These are phyloP conservation scores for Vaccinium vitisidaea DNA, from an alignment of 148 eudicot species.

Conservation along the genomic window DNA sequence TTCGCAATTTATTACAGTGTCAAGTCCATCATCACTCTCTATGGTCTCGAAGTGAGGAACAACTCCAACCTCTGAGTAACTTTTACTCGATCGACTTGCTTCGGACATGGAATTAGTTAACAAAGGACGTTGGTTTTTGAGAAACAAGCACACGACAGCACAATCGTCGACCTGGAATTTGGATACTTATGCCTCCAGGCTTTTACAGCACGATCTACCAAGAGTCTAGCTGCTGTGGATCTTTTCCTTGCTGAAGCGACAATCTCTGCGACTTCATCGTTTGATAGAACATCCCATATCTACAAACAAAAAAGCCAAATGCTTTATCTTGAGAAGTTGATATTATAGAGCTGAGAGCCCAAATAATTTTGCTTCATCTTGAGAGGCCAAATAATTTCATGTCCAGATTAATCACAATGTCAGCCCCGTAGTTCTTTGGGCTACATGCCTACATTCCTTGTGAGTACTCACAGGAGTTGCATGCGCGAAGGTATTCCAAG, in stretches of 20 bases:
- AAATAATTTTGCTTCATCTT: neutral
- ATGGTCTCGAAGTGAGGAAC: neutral
- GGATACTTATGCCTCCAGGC: slow-evolving; percentile 77
- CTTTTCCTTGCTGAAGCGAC: slow-evolving; percentile 61
- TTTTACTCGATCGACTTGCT: slow-evolving; percentile 25
- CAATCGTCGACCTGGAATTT: slow-evolving; percentile 65
- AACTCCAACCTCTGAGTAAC: slow-evolving; percentile 7
- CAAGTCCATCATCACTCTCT: slow-evolving; percentile 29
- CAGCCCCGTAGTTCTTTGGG: too few relatives aligned
- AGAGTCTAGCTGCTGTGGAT: slow-evolving; percentile 62
- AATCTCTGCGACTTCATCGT: slow-evolving; percentile 64
- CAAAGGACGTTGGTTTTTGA: slow-evolving; percentile 38
- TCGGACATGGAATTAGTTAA: slow-evolving; percentile 43
- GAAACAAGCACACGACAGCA: slow-evolving; percentile 59
- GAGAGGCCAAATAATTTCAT: neutral
- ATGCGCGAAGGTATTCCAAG: too few relatives aligned
- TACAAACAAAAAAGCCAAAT: slow-evolving; percentile 9
- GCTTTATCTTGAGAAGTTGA: neutral
- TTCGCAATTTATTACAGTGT: slow-evolving; percentile 27
- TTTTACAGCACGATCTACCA: slow-evolving; percentile 55
- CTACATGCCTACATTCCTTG: too few relatives aligned
- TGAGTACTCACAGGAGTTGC: too few relatives aligned
- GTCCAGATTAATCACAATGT: too few relatives aligned
- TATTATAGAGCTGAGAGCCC: neutral
- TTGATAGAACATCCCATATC: slow-evolving; percentile 92